A percentile compares a stretch with the other conserved stretches of the same genome.
phyloP scores from a whole-genome alignment of 345 rosid genomes.

The Eutrema yunnanense region DNA sequence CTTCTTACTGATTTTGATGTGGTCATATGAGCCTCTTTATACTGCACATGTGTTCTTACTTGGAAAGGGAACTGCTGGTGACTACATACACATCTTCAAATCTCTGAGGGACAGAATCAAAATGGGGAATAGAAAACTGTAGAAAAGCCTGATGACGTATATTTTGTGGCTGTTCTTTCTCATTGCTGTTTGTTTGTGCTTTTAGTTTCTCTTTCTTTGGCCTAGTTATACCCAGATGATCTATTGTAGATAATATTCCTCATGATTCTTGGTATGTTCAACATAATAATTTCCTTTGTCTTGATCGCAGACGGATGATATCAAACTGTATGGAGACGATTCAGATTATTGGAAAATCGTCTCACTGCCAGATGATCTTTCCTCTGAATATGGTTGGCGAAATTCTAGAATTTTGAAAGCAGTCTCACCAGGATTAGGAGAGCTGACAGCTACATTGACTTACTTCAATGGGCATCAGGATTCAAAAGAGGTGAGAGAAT shows the following conservation, averaged over 20 bases:
- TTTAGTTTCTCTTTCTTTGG: conserved; percentile 14
- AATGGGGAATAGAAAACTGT: background rate
- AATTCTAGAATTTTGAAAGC: conserved; percentile 59
- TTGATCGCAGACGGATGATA: conserved; percentile 64
- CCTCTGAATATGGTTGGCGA: conserved; percentile 43
- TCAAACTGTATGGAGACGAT: conserved; percentile 50
- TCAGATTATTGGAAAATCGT: conserved; percentile 52
- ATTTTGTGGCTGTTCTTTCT: background rate
- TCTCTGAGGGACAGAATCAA: background rate
- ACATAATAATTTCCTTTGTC: conserved; percentile 24
- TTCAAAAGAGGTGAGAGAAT: conserved; percentile 51
- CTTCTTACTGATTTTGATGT: background rate
- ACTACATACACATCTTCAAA: background rate
- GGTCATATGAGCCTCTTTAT: conserved; percentile 6
- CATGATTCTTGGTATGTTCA: conserved; percentile 27
- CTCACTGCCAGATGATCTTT: conserved; percentile 41
- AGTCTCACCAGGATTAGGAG: conserved; percentile 63
- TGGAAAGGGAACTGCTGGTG: background rate
- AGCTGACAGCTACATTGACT: conserved; percentile 62
- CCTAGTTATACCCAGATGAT: background rate
- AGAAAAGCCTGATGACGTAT: background rate
- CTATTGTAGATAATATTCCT: conserved; percentile 10
- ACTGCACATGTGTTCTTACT: background rate
- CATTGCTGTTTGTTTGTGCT: conserved; percentile 3
- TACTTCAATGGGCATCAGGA: conserved; percentile 46